phyloP scores from a whole-genome alignment of 1,139 yeast genomes.

The Pichia terricola region DNA sequence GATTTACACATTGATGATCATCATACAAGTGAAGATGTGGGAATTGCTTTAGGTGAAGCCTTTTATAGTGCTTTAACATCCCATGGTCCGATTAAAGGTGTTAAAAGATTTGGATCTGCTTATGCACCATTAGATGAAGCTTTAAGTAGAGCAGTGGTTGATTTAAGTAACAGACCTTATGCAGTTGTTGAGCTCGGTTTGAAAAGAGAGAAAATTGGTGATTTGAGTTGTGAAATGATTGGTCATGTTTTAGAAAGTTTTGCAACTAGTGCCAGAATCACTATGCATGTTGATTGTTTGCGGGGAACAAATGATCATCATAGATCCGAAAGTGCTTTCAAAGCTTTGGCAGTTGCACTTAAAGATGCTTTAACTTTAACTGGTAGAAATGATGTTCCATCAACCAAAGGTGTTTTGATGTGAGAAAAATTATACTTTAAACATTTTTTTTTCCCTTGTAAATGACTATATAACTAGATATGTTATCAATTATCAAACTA shows the following conservation, averaged over 20 bases:
- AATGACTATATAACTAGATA: too few relatives aligned
- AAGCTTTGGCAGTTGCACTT: slow-evolving; percentile 87
- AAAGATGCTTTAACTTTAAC: slow-evolving; percentile 76
- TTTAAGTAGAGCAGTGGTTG: slow-evolving; percentile 86
- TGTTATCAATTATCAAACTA: too few relatives aligned
- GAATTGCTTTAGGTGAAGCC: slow-evolving; percentile 82
- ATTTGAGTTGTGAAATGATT: slow-evolving; percentile 88
- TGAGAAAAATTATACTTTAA: slow-evolving; percentile 14
- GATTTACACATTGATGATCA: slow-evolving; percentile 96
- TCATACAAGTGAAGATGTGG: slow-evolving; percentile 93
- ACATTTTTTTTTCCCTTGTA: too few relatives aligned
- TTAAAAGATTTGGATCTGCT: slow-evolving; percentile 87
- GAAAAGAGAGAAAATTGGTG: slow-evolving; percentile 89
- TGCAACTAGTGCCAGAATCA: slow-evolving; percentile 84
- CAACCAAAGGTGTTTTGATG: slow-evolving; percentile 88
- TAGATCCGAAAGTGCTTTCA: slow-evolving; percentile 91
- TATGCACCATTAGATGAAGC: slow-evolving; percentile 97
- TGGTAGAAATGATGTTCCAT: slow-evolving; percentile 86
- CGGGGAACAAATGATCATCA: slow-evolving; percentile 95
- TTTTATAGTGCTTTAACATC: slow-evolving; percentile 64
- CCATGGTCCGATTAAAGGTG: slow-evolving; percentile 74
- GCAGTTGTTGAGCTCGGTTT: slow-evolving; percentile 86
- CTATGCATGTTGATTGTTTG: slow-evolving; percentile 88
- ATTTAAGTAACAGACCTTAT: slow-evolving; percentile 83
- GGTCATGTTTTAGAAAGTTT: slow-evolving; percentile 93